These are phyloP conservation scores for Blakeslea trispora DNA, from an alignment of 371 early-diverging fungal species.

Conservation along the genomic window DNA sequence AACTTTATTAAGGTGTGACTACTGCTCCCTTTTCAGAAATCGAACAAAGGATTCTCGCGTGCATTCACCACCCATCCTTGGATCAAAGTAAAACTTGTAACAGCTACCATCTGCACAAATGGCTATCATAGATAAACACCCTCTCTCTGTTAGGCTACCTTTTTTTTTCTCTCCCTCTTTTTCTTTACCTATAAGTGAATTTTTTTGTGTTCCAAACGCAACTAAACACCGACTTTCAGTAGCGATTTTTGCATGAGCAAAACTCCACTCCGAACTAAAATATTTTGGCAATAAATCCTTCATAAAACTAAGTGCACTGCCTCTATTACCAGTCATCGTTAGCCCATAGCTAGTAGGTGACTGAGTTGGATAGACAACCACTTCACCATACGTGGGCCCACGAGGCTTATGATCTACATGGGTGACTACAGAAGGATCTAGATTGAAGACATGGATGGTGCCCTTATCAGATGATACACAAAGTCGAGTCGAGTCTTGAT, in stretches of 20 bases:
- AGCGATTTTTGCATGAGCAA: constrained; percentile 84
- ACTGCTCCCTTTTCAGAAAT: constrained; percentile 44
- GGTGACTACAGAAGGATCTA: constrained; percentile 60
- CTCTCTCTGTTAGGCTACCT: not conserved
- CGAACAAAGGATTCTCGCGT: constrained; percentile 64
- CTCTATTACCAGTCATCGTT: constrained; percentile 48
- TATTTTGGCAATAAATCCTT: constrained; percentile 91
- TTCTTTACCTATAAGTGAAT: constrained; percentile 69
- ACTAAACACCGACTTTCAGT: constrained; percentile 79
- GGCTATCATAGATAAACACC: constrained; percentile 42
- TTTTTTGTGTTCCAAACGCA: constrained; percentile 76
- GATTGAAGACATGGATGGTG: constrained; percentile 91
- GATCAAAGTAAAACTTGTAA: constrained; percentile 83
- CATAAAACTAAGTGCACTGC: constrained; percentile 78
- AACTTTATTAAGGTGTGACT: not conserved
- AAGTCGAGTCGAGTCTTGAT: constrained; percentile 72
- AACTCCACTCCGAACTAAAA: constrained; percentile 93
- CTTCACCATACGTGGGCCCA: constrained; percentile 64
- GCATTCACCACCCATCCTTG: constrained; percentile 80
- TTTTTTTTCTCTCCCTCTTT: constrained; percentile 5
- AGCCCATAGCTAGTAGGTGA: constrained; percentile 40
- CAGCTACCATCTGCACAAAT: constrained; percentile 87
- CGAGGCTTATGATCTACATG: constrained; percentile 44
- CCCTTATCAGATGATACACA: constrained; percentile 92
- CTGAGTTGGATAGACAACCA: constrained; percentile 30